Percentiles rank a stretch among this genome's conserved stretches.
Evolutionary conservation across 805 yeast genomes (phyloP).

Genomic region (Yarrowia bubula): DNA sequence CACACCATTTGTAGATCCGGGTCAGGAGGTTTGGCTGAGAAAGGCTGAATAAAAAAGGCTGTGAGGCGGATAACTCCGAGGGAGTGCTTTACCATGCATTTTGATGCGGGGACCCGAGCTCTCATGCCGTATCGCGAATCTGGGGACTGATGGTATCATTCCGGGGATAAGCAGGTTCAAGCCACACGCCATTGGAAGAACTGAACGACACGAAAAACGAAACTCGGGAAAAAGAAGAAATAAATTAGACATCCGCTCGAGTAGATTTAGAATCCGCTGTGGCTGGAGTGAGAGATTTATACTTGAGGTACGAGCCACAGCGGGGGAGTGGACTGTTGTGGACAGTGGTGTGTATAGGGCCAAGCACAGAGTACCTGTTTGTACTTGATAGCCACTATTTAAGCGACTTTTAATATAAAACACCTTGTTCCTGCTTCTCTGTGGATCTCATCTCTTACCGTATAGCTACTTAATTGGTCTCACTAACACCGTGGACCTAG

Average conservation of each 20-base stretch:
- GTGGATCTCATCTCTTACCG: too few relatives aligned
- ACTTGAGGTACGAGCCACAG: background rate
- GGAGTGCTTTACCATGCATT: background rate
- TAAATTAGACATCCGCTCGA: background rate
- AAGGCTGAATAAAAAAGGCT: background rate
- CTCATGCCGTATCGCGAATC: background rate
- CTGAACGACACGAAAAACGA: background rate
- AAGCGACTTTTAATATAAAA: too few relatives aligned
- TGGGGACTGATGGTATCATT: background rate
- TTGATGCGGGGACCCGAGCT: background rate
- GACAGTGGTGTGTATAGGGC: too few relatives aligned
- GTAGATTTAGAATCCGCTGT: background rate
- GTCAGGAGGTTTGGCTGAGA: conserved; percentile 8
- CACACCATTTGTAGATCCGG: conserved; percentile 23
- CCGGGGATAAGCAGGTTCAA: background rate
- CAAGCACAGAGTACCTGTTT: too few relatives aligned
- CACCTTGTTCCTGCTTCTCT: too few relatives aligned
- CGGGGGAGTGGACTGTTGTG: background rate
- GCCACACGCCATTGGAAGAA: background rate
- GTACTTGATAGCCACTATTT: too few relatives aligned
- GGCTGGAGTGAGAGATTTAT: background rate
- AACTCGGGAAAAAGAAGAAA: background rate
- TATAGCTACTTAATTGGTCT: too few relatives aligned
- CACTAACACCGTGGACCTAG: too few relatives aligned
- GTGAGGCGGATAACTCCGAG: background rate